Percentiles rank a stretch among this genome's conserved stretches.
Evolutionary conservation across 139 green algal genomes (phyloP).

Genomic region (Monoraphidium neglectum): DNA sequence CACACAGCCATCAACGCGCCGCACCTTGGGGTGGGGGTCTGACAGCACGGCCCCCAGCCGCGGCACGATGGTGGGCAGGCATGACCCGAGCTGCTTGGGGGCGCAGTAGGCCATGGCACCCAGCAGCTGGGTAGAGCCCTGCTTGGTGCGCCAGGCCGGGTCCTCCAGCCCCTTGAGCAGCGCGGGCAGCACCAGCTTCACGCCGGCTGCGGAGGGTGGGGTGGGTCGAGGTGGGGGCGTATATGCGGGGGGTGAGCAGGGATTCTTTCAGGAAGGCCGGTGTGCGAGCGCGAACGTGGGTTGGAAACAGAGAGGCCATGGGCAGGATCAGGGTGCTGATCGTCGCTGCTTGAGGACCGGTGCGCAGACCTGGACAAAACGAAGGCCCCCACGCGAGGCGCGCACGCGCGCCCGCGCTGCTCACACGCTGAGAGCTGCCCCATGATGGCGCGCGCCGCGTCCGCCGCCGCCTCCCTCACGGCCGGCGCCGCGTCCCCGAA

Average conservation of each 20-base stretch:
- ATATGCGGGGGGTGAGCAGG: neutral
- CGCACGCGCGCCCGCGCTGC: too few relatives aligned
- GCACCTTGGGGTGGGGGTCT: conserved; percentile 45
- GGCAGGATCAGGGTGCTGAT: neutral
- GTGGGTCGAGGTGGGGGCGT: too few relatives aligned
- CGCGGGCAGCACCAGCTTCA: conserved; percentile 95
- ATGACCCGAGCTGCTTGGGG: conserved; percentile 92
- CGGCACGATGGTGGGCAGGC: conserved; percentile 93
- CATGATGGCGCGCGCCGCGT: conserved; percentile 91
- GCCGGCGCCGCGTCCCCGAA: conserved; percentile 80
- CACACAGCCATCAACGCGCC: too few relatives aligned
- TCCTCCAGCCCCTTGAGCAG: conserved; percentile 92
- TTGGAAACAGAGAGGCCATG: neutral
- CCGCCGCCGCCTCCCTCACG: conserved; percentile 68
- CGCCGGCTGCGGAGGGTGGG: conserved; percentile 49
- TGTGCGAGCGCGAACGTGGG: neutral
- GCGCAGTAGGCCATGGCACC: conserved; percentile 96
- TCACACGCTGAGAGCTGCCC: conserved; percentile 80
- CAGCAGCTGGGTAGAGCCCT: conserved; percentile 94
- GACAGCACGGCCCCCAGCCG: conserved; percentile 66
- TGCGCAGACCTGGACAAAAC: too few relatives aligned
- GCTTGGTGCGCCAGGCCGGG: conserved; percentile 92
- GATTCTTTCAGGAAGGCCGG: neutral
- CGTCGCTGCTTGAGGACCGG: too few relatives aligned
- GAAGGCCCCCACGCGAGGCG: too few relatives aligned